Evolutionary conservation across 768 basidiomycete genomes (phyloP).

Genomic region (Russula sp.): DNA sequence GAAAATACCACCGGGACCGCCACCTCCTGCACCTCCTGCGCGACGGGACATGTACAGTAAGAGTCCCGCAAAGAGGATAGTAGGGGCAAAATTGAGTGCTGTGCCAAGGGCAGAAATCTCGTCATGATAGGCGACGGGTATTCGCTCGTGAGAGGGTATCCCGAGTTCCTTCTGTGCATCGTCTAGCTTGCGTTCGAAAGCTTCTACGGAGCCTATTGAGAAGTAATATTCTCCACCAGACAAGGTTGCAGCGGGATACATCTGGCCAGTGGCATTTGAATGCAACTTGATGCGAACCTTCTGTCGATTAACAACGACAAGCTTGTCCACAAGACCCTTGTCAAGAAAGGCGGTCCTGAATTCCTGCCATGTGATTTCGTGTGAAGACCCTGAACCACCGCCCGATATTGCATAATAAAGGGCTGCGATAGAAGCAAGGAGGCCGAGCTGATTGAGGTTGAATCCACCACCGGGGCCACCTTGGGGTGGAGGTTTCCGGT

Average conservation of each 20-base stretch:
- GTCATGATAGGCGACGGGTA: conserved; percentile 95
- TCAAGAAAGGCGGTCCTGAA: conserved; percentile 96
- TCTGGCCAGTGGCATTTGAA: conserved; percentile 74
- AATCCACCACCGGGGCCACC: conserved; percentile 43
- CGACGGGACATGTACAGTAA: conserved; percentile 81
- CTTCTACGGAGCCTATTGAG: conserved; percentile 96
- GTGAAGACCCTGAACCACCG: conserved; percentile 42
- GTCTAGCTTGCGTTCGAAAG: conserved; percentile 91
- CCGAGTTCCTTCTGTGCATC: conserved; percentile 89
- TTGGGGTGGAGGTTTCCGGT: conserved; percentile 42
- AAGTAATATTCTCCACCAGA: conserved; percentile 75
- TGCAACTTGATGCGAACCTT: conserved; percentile 91
- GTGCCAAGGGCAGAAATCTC: conserved; percentile 82
- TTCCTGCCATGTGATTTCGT: conserved; percentile 99
- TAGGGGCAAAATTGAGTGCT: conserved; percentile 89
- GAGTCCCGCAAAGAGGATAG: conserved; percentile 82
- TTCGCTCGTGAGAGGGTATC: conserved; percentile 86
- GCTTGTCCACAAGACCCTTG: conserved; percentile 91
- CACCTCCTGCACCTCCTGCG: conserved; percentile 50
- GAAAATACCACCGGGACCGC: conserved; percentile 85
- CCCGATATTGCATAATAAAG: conserved; percentile 55
- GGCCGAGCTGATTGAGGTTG: conserved; percentile 47
- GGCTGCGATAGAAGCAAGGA: conserved; percentile 52
- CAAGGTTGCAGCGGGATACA: conserved; percentile 55
- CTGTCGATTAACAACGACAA: conserved; percentile 84